Evolutionary conservation across 75 land plant genomes (phyloP), one percentile per base, ranked within the genome.

Genomic region (Sequoiadendron giganteum): DNA sequence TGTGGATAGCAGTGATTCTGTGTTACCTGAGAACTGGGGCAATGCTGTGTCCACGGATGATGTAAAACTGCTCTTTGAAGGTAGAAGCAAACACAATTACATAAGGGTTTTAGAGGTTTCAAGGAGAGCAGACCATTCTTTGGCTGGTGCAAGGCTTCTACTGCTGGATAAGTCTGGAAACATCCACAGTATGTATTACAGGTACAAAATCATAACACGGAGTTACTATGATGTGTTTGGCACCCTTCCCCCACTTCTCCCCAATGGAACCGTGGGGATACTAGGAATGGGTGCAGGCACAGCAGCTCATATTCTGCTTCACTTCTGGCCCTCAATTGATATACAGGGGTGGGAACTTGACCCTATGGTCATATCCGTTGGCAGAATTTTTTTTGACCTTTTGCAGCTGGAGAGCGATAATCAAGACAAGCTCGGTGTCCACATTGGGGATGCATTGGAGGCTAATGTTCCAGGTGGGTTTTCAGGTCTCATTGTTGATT

Each of bases 321-420:
- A 93, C 21, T 80, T 92, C 83, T 95, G 94, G 90, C 99, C 99
- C 2, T 52, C 88, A 0, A 10, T 83, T 14, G 89, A 87, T 3
- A 81, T 97, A 42, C 97, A 96, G 39, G 99, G 97, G 1, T 97
- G 96, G 96, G 99, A 97, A 88, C 89, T 97, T 61, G 99, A 97
- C 89, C 93, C 96, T 3, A 54, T 89, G 9, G 99, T 97, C 28
- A 85, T 97, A 36, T 49, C 89, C 3, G 95, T 97, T 0, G 99
- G 88, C 6, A 90, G 97, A 42, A 91, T 93, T 88, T 97, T 75
- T 84, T 97, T 97, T 79, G 93, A 91, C 13, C 89, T 97, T 15
- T 34, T 84, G 52, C 88, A 91, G 90, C 90, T 97, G 52, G 96
- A 96, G 87, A 89, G 86, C 28, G 42, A 70, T 25, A 54, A 92